Base-by-base conservation (phyloP, 192 early-diverging fungal species). In the Umbelopsis ramanniana region DNA sequence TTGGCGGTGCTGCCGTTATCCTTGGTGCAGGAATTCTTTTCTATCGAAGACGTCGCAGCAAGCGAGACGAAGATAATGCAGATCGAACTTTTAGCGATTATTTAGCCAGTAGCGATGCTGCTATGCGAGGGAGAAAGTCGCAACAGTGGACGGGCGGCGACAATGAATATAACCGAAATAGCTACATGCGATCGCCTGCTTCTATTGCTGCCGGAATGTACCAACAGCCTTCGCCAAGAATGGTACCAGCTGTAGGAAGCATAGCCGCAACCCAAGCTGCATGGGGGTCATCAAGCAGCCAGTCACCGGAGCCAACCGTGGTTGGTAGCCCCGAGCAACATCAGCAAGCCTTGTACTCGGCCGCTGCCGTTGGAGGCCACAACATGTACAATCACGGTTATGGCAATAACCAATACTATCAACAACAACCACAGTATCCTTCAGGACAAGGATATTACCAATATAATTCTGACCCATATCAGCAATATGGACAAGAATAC, bases 21-120 rank as follows among this genome's bases (percentile, higher is more conserved):
- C 26, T 63, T 17, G 57, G 57, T 12, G 57, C 15, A n/a, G 57
- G 57, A 15, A 37, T 63, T 29, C 57, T 63, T 11, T 37, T 63
- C 29, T 63, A 17, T 35, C 29, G 57, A 38, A 35, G 57, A 63
- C 57, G 33, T 11, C 26, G 57, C 2, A 11, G 33, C 17, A 63
- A 63, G 33, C 57, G 57, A 63, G 57, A 63, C 3, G 29, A 63
- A 63, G 35, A 63, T 14, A 29, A 63, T 37, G 57, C 57, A 19
- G 57, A 63, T 37, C 57, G 57, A 19, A 63, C 57, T 3, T 63
- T 63, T 19, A 63, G 57, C 33, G 57, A 63, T 35, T 63, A 63
- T 19, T 37, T 63, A 29, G 57, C 57, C 15, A 35, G 29, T 12
- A 63, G 57, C 17, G 33, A 63, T 6, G 57, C 33, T 0, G 57